phyloP scores from a whole-genome alignment of 1,284 basidiomycete species.

The Mycena sp. region DNA sequence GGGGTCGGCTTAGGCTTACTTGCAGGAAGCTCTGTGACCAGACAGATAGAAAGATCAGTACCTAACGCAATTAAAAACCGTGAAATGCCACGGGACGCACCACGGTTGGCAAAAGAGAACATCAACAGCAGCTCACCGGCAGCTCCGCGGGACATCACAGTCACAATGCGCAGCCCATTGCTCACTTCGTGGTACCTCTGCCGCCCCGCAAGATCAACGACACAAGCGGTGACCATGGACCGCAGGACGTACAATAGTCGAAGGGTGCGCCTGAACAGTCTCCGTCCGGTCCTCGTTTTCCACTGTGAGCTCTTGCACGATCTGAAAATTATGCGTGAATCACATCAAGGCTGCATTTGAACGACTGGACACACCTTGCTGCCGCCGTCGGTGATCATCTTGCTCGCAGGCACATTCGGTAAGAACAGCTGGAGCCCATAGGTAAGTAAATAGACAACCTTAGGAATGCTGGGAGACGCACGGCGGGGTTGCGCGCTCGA shows the following conservation, averaged over 20 bases:
- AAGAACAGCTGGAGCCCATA: constrained; percentile 33
- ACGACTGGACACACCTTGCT: constrained; percentile 33
- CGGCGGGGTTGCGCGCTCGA: constrained; percentile 40
- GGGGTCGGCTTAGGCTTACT: constrained; percentile 18
- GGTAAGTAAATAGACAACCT: constrained; percentile 1
- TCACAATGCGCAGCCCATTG: constrained; percentile 38
- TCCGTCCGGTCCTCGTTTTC: constrained; percentile 31
- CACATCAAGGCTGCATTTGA: not conserved
- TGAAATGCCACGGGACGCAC: constrained; percentile 6
- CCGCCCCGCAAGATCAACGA: not conserved
- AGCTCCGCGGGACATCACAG: constrained; percentile 42
- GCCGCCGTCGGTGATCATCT: constrained; percentile 40
- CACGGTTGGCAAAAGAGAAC: constrained; percentile 40
- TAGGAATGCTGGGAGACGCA: constrained; percentile 6
- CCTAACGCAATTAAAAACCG: constrained; percentile 1
- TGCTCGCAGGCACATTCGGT: constrained; percentile 35
- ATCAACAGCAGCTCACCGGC: constrained; percentile 40
- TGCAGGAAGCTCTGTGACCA: constrained; percentile 19
- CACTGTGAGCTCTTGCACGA: constrained; percentile 37
- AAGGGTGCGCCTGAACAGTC: constrained; percentile 33
- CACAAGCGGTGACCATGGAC: not conserved
- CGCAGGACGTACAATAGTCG: constrained; percentile 38
- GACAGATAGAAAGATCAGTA: constrained; percentile 4
- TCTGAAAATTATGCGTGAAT: constrained; percentile 25
- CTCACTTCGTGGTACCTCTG: constrained; percentile 43